Evolutionary conservation across 148 eudicot species (phyloP).

Genomic region (Rhododendron mucronatum): DNA sequence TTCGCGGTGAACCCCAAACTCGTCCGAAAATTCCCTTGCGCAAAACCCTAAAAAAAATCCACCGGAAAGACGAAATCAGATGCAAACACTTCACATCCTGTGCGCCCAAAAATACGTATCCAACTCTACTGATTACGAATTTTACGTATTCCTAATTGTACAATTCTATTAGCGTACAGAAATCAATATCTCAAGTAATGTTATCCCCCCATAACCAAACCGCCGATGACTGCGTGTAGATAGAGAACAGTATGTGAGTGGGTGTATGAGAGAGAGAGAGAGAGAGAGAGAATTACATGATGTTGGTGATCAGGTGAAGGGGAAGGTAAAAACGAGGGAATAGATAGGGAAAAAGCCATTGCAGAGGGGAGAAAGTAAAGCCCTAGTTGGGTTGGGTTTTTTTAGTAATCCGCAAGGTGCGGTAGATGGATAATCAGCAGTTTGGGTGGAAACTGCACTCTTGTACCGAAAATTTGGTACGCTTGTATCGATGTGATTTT

Average conservation of each 20-base stretch:
- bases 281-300: conserved; percentile 16
- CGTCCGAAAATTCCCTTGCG: conserved; percentile 23
- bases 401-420: background rate
- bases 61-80: background rate
- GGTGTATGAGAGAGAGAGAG: background rate
- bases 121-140: background rate
- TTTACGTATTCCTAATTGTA: background rate
- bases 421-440: too few species aligned
- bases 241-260: background rate
- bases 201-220: background rate
- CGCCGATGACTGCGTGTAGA: background rate
- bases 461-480: too few species aligned
- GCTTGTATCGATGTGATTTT: too few species aligned
- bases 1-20: conserved; percentile 28
- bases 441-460: too few species aligned
- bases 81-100: background rate
- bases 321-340: conserved; percentile 15
- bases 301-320: conserved; percentile 11
- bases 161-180: background rate
- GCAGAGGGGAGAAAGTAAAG: background rate
- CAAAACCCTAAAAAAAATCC: conserved; percentile 34
- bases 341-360: conserved; percentile 33
- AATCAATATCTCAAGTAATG: background rate
- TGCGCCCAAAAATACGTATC: background rate
- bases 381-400: background rate